phyloP scores from a whole-genome alignment of 140 eudicot genomes.

The Senecio squalidus region DNA sequence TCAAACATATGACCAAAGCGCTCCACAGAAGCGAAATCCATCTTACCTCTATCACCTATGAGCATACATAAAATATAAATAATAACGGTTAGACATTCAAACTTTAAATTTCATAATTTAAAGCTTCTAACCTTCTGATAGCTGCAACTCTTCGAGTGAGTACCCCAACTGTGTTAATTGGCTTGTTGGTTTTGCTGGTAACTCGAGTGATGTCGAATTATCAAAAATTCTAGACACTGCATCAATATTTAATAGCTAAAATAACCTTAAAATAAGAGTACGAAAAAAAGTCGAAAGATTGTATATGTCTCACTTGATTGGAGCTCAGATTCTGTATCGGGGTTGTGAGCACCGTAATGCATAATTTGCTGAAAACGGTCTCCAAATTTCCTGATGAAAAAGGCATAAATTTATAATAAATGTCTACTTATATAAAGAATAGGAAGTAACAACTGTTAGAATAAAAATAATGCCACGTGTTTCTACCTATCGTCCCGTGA shows the following conservation, averaged over 20 bases:
- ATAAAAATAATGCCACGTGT: background rate
- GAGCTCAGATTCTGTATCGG: constrained; percentile 34
- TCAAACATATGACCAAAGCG: constrained; percentile 43
- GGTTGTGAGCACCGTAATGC: constrained; percentile 26
- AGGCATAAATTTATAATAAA: background rate
- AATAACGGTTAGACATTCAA: background rate
- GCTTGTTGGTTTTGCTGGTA: constrained; percentile 28
- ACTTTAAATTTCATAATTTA: background rate
- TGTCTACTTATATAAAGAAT: background rate
- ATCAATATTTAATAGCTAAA: constrained; percentile 1
- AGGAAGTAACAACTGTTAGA: background rate
- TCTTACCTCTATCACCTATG: constrained; percentile 33
- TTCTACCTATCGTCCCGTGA: constrained; percentile 56
- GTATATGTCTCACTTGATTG: constrained; percentile 45
- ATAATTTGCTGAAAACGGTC: constrained; percentile 41
- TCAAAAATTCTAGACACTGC: constrained; percentile 29
- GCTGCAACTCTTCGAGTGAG: constrained; percentile 45
- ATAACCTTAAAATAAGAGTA: background rate
- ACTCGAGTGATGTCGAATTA: constrained; percentile 20
- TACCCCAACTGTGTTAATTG: constrained; percentile 35
- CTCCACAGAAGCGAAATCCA: constrained; percentile 43
- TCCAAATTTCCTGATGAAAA: constrained; percentile 45
- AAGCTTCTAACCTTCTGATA: constrained; percentile 47
- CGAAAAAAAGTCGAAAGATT: background rate
- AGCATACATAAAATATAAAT: background rate